phyloP scores from a whole-genome alignment of 176 grass and related monocot species.

The Avena eriantha region DNA sequence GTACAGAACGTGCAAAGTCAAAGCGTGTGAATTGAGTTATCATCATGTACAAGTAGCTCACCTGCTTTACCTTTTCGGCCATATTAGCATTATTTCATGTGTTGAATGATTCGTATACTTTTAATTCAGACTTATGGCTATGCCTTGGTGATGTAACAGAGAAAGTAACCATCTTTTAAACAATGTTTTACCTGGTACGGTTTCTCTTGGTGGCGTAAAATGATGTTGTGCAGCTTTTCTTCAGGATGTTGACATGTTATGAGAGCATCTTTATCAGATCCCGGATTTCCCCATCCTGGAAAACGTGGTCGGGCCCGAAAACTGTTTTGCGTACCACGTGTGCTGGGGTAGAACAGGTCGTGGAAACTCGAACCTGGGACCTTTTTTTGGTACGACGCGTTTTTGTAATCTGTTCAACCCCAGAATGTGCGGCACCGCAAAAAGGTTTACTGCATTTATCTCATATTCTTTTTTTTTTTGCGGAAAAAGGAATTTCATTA shows the following conservation, averaged over 20 bases:
- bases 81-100: neutral
- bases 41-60: constrained; percentile 20
- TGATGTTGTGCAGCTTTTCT: neutral
- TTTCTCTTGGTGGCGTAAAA: neutral
- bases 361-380: too few relatives aligned
- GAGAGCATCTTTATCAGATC: too few relatives aligned
- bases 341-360: too few relatives aligned
- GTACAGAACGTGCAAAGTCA: neutral
- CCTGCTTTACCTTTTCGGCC: neutral
- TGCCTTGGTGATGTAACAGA: neutral
- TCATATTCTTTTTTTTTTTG: too few relatives aligned
- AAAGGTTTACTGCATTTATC: too few relatives aligned
- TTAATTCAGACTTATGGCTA: constrained; percentile 35
- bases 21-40: neutral
- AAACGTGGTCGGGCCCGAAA: too few relatives aligned
- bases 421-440: too few relatives aligned
- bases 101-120: neutral
- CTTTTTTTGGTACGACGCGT: too few relatives aligned
- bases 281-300: too few relatives aligned
- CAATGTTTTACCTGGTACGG: neutral
- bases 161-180: neutral
- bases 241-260: neutral
- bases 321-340: too few relatives aligned
- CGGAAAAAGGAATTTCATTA: too few relatives aligned
- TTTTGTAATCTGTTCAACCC: too few relatives aligned